Conservation (phyloP, 805 yeast species). For the Schizosaccharomyces osmophilus region DNA sequence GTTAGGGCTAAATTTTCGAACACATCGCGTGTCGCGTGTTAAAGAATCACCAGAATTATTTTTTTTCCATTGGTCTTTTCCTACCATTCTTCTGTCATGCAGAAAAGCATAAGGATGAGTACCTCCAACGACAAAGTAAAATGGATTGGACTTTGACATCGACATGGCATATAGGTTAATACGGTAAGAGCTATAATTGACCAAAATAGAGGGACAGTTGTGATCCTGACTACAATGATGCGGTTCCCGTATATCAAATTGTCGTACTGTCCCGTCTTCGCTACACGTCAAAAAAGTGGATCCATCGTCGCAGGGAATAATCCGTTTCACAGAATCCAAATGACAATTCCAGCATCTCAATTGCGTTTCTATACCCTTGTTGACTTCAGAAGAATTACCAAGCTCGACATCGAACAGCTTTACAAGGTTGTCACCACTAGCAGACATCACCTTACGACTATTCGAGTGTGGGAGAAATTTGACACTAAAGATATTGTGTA, state of each 20-base stretch:
- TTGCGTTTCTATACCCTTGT: neutral
- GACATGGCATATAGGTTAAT: slow-evolving; percentile 6
- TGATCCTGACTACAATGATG: slow-evolving; percentile 1
- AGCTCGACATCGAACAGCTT: slow-evolving; percentile 7
- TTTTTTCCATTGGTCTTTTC: slow-evolving; percentile 2
- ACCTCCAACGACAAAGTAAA: slow-evolving; percentile 8
- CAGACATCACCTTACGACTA: slow-evolving; percentile 5
- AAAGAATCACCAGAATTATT: slow-evolving; percentile 4
- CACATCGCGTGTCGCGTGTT: slow-evolving; percentile 6
- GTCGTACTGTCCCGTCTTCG: slow-evolving; percentile 9
- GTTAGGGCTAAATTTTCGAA: slow-evolving; percentile 6
- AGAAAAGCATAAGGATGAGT: slow-evolving; percentile 6
- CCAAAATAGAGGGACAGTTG: slow-evolving; percentile 5
- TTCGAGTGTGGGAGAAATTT: slow-evolving; percentile 8
- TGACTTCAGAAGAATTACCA: neutral
- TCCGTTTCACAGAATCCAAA: slow-evolving; percentile 7
- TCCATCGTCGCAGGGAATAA: slow-evolving; percentile 6
- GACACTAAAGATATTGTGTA: slow-evolving; percentile 7
- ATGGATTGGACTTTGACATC: slow-evolving; percentile 7
- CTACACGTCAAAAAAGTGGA: slow-evolving; percentile 6
- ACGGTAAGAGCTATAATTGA: slow-evolving; percentile 4
- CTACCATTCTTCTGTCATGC: slow-evolving; percentile 8
- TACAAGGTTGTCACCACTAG: slow-evolving; percentile 7
- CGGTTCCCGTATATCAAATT: slow-evolving; percentile 7
- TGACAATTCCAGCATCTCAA: slow-evolving; percentile 1